These are phyloP conservation scores for Morella rubra DNA, from an alignment of 306 rosid genomes.

Conservation along the genomic window DNA sequence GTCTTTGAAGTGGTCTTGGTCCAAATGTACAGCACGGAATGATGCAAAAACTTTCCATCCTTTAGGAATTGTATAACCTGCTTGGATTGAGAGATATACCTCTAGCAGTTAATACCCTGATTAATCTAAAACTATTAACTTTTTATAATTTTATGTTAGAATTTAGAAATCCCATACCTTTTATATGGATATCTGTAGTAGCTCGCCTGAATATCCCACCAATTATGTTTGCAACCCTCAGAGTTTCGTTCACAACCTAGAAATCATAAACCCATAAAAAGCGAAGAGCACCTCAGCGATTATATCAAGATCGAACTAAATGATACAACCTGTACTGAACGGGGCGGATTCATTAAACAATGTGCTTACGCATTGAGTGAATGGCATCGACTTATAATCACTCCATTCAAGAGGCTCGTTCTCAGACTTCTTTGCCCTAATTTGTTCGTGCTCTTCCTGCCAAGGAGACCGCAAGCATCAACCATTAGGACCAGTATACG, in stretches of 20 bases:
- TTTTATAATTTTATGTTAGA: too few species aligned
- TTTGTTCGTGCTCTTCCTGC: constrained; percentile 88
- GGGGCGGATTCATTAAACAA: not conserved
- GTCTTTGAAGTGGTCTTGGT: constrained; percentile 76
- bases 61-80: constrained; percentile 89
- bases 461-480: constrained; percentile 5
- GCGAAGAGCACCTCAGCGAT: not conserved
- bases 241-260: constrained; percentile 90
- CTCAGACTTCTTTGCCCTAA: constrained; percentile 58
- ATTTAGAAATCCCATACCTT: constrained; percentile 42
- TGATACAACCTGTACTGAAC: not conserved
- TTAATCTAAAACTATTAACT: not conserved
- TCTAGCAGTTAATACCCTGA: not conserved
- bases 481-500: not conserved
- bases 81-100: not conserved
- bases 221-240: constrained; percentile 76
- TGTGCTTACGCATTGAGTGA: constrained; percentile 85
- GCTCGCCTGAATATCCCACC: constrained; percentile 86
- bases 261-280: not conserved
- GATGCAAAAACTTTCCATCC: constrained; percentile 96
- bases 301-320: not conserved
- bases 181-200: constrained; percentile 67
- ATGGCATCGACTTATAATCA: constrained; percentile 85
- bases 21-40: constrained; percentile 85
- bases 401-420: constrained; percentile 51